phyloP scores from a whole-genome alignment of 768 basidiomycete species.

The Boletus fagicola region DNA sequence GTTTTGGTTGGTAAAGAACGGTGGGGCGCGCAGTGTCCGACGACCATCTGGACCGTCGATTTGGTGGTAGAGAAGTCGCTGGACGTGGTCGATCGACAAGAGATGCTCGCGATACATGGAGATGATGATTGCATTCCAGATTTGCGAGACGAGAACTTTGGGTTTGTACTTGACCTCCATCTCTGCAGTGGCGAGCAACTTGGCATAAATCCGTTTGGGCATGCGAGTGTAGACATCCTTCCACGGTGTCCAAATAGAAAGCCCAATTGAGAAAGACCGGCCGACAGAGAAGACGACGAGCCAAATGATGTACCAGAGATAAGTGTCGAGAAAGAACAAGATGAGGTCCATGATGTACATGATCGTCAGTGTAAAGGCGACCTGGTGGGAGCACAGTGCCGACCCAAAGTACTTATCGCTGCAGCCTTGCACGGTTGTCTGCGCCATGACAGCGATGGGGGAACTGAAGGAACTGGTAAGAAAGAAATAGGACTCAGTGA shows the following conservation, averaged over 20 bases:
- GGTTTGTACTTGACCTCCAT: slow-evolving; percentile 99
- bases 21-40: slow-evolving; percentile 90
- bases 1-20: slow-evolving; percentile 95
- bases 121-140: slow-evolving; percentile 99
- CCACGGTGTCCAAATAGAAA: slow-evolving; percentile 99
- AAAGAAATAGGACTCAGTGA: slow-evolving; percentile 97
- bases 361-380: slow-evolving; percentile 91
- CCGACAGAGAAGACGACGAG: slow-evolving; percentile 91
- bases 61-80: slow-evolving; percentile 96
- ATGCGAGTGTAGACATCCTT: slow-evolving; percentile 94
- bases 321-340: slow-evolving; percentile 99
- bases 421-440: slow-evolving; percentile 91
- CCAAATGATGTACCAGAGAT: slow-evolving; percentile 99
- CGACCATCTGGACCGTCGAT: slow-evolving; percentile 87
- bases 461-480: slow-evolving; percentile 94
- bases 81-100: slow-evolving; percentile 96
- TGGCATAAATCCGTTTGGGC: slow-evolving; percentile 98
- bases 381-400: slow-evolving; percentile 85
- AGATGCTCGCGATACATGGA: slow-evolving; percentile 99
- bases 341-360: slow-evolving; percentile 99
- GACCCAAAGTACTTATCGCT: slow-evolving; percentile 79
- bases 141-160: slow-evolving; percentile 97
- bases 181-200: slow-evolving; percentile 90
- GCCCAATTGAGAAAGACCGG: slow-evolving; percentile 85
- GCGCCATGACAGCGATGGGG: slow-evolving; percentile 95